Evolutionary conservation across 306 rosid genomes (phyloP).

Genomic region (Pyrus betulifolia): DNA sequence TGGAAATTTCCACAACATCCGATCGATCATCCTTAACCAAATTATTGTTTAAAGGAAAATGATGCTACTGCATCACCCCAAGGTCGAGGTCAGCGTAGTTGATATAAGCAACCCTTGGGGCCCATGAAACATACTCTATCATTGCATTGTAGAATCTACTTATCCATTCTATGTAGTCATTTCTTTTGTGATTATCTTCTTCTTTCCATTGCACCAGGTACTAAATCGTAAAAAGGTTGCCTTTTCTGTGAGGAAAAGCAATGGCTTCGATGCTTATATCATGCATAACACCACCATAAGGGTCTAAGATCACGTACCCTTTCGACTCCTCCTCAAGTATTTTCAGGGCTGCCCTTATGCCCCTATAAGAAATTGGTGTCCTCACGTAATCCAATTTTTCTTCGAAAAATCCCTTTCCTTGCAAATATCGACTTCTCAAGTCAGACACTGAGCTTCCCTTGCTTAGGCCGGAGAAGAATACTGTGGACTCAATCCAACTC

Average conservation of each 20-base stretch:
- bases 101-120: slow-evolving; percentile 72
- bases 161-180: slow-evolving; percentile 49
- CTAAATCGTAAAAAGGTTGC: slow-evolving; percentile 55
- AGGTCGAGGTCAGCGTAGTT: slow-evolving; percentile 74
- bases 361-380: slow-evolving; percentile 28
- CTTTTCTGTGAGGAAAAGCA: slow-evolving; percentile 72
- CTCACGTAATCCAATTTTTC: slow-evolving; percentile 66
- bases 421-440: slow-evolving; percentile 32
- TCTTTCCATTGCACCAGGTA: slow-evolving; percentile 58
- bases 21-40: no score
- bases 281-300: slow-evolving; percentile 49
- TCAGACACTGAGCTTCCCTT: slow-evolving; percentile 34
- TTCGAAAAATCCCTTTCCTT: slow-evolving; percentile 47
- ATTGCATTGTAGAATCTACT: slow-evolving; percentile 47
- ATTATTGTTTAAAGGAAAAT: no score
- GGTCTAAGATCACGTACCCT: slow-evolving; percentile 53
- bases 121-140: slow-evolving; percentile 52
- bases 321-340: slow-evolving; percentile 50
- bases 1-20: slow-evolving; percentile 37
- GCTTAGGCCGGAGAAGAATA: slow-evolving; percentile 54
- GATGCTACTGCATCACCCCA: slow-evolving; percentile 19
- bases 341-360: slow-evolving; percentile 35
- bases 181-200: slow-evolving; percentile 32
- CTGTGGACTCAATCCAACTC: slow-evolving; percentile 71
- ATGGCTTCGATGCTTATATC: slow-evolving; percentile 53